phyloP scores from a whole-genome alignment of 1,284 basidiomycete species.

The Boletus nobilissimus region DNA sequence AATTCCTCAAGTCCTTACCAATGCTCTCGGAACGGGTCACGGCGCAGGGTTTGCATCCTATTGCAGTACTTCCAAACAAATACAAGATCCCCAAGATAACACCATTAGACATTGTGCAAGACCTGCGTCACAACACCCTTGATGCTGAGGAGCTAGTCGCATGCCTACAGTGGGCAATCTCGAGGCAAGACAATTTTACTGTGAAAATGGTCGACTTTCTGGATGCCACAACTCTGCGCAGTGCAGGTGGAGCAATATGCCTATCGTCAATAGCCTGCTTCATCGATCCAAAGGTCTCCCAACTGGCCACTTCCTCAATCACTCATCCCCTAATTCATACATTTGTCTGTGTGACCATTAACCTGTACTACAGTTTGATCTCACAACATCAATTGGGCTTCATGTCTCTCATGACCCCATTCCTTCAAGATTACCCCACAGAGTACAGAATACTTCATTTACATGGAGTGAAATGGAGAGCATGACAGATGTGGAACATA shows the following conservation, averaged over 20 bases:
- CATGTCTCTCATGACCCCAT: background rate
- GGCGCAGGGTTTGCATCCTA: background rate
- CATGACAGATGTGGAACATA: background rate
- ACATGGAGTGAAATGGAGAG: background rate
- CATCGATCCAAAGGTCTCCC: background rate
- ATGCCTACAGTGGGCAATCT: conserved; percentile 8
- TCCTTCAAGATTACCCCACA: background rate
- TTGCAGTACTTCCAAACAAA: background rate
- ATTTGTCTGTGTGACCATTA: background rate
- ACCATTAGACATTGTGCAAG: background rate
- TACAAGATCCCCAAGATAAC: background rate
- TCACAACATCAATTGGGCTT: background rate
- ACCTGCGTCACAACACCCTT: background rate
- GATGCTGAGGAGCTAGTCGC: background rate
- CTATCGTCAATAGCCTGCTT: background rate
- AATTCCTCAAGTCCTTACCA: conserved; percentile 2
- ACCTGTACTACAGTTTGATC: background rate
- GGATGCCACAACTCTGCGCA: background rate
- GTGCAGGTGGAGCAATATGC: background rate
- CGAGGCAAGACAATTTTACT: background rate
- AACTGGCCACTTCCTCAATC: conserved; percentile 12
- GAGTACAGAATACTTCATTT: too few species aligned
- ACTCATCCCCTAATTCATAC: too few species aligned
- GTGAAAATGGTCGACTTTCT: background rate
- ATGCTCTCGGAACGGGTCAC: conserved; percentile 1